Base-by-base conservation (phyloP, 1,139 yeast species). In the Kodamaea arcana region DNA sequence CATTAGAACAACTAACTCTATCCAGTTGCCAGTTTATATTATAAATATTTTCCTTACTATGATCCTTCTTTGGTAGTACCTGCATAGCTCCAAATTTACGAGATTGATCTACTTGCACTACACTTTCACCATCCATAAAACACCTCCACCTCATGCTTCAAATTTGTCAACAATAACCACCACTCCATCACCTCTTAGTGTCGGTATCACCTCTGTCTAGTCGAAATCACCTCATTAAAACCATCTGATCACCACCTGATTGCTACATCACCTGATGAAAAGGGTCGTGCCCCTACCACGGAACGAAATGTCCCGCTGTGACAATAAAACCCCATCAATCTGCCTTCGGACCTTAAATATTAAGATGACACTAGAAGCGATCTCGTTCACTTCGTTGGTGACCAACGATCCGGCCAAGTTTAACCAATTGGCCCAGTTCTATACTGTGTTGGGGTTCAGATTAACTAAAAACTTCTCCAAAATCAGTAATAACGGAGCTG, bases 381-480 rank as follows among this genome's bases (percentile, higher is more conserved):
- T 48, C 21, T 40, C 48, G 25, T 78, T 76, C 49, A 65, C 77
- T 26, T 81, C 90, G 27, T 61, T 82, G 39, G 78, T 78, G 27
- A 79, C 88, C 15, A 61, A 64, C 34, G 72, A 70, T 45, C 61
- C 68, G 4, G 57, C 54, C n/a, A 54, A 56, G 29, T 83, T 76
- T 54, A 60, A 60, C 11, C 52, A 62, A 20, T 54, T 82, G 22
- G 61, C 73, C 32, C 49, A 61, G 13, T 83, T 78, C 57, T 83
- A 83, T 59, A 62, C 59, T 42, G 43, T 56, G 14, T 61, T 82
- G 35, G 87, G 87, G 18, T 82, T 82, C 52, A 61, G 72, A 27
- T 62, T 78, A 27, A 69, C 78, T 35, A 78, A 78, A 47, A 71
- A 64, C 44, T 79, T 65, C 56, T 62, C 73, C 40, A 80, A 74